Base-by-base conservation (phyloP, 768 basidiomycete species). In the Strobilomyces dryophilus region DNA sequence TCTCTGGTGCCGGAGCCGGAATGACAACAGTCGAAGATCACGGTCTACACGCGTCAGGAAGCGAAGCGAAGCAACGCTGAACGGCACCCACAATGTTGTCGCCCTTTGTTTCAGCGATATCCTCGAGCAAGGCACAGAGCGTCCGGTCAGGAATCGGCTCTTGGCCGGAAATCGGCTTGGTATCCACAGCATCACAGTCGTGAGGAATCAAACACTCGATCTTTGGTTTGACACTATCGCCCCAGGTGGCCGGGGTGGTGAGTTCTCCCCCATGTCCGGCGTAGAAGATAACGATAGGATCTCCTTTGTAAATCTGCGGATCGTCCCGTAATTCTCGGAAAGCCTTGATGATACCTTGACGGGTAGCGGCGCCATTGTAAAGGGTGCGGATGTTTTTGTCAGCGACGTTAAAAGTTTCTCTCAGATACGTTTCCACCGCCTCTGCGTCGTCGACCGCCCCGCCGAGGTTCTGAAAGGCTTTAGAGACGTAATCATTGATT, bases 11-110 rank as follows among this genome's bases (percentile, higher is more conserved):
- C 64, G 1, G 74, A 73, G 1, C 65, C 74, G 6, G 78, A 74
- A 56, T 70, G 65, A 56, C 78, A 79, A 44, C 78, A 78, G 49
- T 78, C 78, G 7, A 79, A 63, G 42, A 79, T 74, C 15, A 79
- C 60, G 11, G 73, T 76, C 78, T 79, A 52, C 20, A 17, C 15
- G 8, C 11, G 51, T 53, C 24, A 49, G 17, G 1, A 39, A 39
- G 10, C 18, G 10, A 46, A n/a, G 7, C 15, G 18, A 27, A 45
- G 2, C 1, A 15, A 58, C 63, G 3, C 66, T 66, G n/a, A 4
- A 20, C 37, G 8, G 1, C 45, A 56, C 76, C 34, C 40, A 75
- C 77, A 18, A 78, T 76, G 51, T 78, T 78, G 55, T 75, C 66
- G 5, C 78, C 78, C 29, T 29, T 29, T 3, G 29, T 9, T 29